phyloP scores from a whole-genome alignment of 257 asterid species.

The Solanum lycopersicoides region DNA sequence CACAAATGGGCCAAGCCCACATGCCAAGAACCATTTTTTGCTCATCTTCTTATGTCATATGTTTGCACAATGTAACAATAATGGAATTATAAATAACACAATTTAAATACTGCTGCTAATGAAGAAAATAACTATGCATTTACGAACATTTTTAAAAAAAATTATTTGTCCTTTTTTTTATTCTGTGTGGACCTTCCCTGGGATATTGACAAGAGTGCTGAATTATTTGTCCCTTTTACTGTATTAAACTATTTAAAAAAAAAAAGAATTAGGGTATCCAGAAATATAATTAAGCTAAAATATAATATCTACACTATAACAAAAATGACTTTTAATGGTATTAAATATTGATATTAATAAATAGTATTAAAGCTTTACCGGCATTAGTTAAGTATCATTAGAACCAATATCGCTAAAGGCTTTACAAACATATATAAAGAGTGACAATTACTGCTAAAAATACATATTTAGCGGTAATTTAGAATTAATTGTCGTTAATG shows the following conservation, averaged over 20 bases:
- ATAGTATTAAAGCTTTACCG: too few species aligned
- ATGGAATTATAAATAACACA: not conserved
- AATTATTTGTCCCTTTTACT: not conserved
- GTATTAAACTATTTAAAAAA: not conserved
- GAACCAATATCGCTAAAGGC: too few species aligned
- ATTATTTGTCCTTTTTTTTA: not conserved
- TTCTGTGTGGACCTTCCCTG: not conserved
- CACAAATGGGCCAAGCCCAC: not conserved
- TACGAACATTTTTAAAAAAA: not conserved
- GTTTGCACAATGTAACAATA: not conserved
- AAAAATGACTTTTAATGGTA: too few species aligned
- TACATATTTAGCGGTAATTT: too few species aligned
- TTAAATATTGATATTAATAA: too few species aligned
- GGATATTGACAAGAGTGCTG: not conserved
- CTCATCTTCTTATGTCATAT: not conserved
- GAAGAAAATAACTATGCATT: not conserved
- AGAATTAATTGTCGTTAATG: too few species aligned
- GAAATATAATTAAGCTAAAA: not conserved
- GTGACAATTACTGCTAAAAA: too few species aligned
- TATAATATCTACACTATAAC: not conserved
- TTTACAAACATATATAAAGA: too few species aligned
- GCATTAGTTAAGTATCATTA: too few species aligned
- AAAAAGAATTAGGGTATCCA: not conserved
- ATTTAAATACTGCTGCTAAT: not conserved
- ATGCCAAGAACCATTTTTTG: not conserved